These are phyloP conservation scores for Backusella psychrophila DNA, from an alignment of 192 early-diverging fungal genomes.

Conservation along the genomic window DNA sequence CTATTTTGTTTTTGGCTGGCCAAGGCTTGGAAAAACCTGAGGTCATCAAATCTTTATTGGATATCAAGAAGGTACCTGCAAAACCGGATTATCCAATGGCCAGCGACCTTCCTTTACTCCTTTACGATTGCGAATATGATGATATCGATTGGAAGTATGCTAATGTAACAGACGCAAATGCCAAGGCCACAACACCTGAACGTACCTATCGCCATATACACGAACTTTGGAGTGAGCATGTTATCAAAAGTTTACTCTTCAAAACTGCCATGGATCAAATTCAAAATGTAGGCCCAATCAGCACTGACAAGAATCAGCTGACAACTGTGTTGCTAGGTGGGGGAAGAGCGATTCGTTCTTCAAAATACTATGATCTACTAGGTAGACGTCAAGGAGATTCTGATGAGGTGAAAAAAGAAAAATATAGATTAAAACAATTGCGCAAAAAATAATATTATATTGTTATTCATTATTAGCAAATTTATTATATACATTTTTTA, in stretches of 20 bases:
- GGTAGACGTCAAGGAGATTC: conserved; percentile 24
- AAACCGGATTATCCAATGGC: conserved; percentile 93
- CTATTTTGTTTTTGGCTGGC: conserved; percentile 84
- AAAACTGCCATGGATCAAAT: conserved; percentile 27
- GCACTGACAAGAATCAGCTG: not conserved
- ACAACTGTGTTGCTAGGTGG: conserved; percentile 13
- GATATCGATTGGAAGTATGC: conserved; percentile 60
- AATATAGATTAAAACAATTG: conserved; percentile 23
- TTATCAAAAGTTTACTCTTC: conserved; percentile 46
- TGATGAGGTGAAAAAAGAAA: conserved; percentile 33
- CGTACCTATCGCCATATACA: conserved; percentile 46
- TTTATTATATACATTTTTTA: conserved; percentile 8
- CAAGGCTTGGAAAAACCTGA: conserved; percentile 71
- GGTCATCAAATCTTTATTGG: conserved; percentile 68
- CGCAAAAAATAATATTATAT: not conserved
- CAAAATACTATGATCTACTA: conserved; percentile 15
- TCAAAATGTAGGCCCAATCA: not conserved
- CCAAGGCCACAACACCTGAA: conserved; percentile 29
- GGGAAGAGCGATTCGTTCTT: conserved; percentile 10
- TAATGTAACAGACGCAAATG: conserved; percentile 18
- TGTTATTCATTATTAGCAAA: not conserved
- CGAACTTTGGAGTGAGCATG: conserved; percentile 45
- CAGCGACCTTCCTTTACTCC: conserved; percentile 79
- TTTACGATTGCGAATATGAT: conserved; percentile 83
- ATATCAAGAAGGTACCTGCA: conserved; percentile 58